Conservation (phyloP, 2,329 filamentous ascomycete species). For the Xylariaceae sp. region DNA sequence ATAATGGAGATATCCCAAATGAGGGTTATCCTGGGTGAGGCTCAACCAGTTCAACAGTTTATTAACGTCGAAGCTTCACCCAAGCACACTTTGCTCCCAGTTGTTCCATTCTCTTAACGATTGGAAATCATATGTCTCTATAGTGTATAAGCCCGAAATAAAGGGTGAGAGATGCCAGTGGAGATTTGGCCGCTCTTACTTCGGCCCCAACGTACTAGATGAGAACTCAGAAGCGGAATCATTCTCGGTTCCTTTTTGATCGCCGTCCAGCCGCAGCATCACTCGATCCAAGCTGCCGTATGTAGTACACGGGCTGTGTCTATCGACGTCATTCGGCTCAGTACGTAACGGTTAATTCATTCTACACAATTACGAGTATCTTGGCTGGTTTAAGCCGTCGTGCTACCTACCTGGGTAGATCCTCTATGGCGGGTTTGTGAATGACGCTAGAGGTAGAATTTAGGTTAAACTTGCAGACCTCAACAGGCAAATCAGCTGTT, state of each 20-base stretch:
- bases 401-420: neutral
- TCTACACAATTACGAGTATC: neutral
- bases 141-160: too few species aligned
- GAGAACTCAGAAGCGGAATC: too few species aligned
- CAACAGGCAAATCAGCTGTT: constrained; percentile 14
- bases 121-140: too few species aligned
- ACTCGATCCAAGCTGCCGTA: neutral
- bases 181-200: too few species aligned
- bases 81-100: too few species aligned
- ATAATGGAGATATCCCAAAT: too few species aligned
- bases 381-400: neutral
- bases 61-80: too few species aligned
- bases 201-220: too few species aligned
- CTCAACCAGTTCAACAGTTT: too few species aligned
- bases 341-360: neutral
- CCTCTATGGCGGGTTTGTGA: neutral
- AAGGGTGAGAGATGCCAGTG: too few species aligned
- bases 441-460: neutral
- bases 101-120: too few species aligned
- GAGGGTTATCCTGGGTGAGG: too few species aligned
- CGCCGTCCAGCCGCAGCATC: neutral
- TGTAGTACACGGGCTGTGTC: neutral
- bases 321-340: neutral
- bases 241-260: neutral
- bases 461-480: constrained; percentile 8